These are phyloP conservation scores for Penicillium canescens DNA, from an alignment of 495 filamentous ascomycete genomes.

Conservation along the genomic window DNA sequence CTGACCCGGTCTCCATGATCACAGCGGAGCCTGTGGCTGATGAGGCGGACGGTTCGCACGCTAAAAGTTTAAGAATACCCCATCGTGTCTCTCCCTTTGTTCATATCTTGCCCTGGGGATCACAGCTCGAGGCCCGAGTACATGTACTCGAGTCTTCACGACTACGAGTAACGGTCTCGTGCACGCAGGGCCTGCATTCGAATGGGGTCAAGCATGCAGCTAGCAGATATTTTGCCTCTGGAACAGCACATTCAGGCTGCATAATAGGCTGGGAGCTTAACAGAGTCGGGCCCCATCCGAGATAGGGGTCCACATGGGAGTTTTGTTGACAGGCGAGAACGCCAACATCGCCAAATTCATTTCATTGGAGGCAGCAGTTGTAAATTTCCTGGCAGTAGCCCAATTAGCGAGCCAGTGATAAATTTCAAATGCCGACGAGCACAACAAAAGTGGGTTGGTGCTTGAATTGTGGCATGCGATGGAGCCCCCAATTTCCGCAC, in stretches of 20 bases:
- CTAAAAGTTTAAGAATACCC: constrained; percentile 29
- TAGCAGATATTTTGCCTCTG: constrained; percentile 11
- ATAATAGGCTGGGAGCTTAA: constrained; percentile 7
- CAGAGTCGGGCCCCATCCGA: neutral
- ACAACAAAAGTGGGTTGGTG: neutral
- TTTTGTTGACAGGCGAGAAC: constrained; percentile 12
- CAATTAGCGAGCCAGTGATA: neutral
- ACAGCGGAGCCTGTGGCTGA: constrained; percentile 8
- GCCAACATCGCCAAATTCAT: neutral
- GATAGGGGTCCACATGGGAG: neutral
- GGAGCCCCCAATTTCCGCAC: constrained; percentile 28
- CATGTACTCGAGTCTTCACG: neutral
- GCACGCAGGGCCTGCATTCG: neutral
- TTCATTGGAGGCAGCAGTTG: neutral
- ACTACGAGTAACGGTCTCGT: neutral
- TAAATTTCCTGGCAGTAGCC: neutral
- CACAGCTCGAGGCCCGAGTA: neutral
- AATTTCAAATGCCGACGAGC: neutral
- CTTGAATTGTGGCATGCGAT: constrained; percentile 8
- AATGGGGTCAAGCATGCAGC: constrained; percentile 11
- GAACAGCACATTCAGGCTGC: constrained; percentile 16
- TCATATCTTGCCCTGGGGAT: constrained; percentile 4
- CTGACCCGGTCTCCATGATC: constrained; percentile 26
- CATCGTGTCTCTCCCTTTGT: constrained; percentile 14
- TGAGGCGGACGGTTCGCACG: constrained; percentile 22